These are phyloP conservation scores for Cladosporium sp. DNA, from an alignment of 2,329 filamentous ascomycete genomes.

Conservation along the genomic window DNA sequence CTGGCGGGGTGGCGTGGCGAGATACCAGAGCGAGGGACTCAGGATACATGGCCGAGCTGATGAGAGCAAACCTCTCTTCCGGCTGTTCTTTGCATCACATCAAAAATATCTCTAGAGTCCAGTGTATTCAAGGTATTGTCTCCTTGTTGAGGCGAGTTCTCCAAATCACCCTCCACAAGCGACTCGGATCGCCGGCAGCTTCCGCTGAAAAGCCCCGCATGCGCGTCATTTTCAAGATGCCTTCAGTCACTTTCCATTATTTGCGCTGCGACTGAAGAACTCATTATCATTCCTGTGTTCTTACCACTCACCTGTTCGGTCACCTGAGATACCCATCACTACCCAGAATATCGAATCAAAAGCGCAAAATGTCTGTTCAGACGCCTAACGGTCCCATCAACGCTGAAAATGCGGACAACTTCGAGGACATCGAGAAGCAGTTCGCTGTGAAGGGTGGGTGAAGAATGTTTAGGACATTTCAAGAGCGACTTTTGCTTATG, in stretches of 20 bases:
- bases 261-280: neutral
- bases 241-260: neutral
- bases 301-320: too few species aligned
- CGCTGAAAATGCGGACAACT: conserved; percentile 60
- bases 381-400: conserved; percentile 25
- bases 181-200: too few species aligned
- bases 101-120: too few species aligned
- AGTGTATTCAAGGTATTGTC: too few species aligned
- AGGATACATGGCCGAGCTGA: too few species aligned
- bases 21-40: too few species aligned
- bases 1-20: too few species aligned
- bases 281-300: neutral
- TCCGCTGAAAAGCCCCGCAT: neutral
- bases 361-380: conserved; percentile 8
- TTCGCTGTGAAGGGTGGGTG: conserved; percentile 86
- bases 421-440: conserved; percentile 83
- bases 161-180: too few species aligned
- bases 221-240: conserved; percentile 11
- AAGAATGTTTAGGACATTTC: neutral
- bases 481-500: neutral
- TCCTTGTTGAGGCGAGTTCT: too few species aligned
- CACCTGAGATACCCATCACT: too few species aligned
- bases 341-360: neutral
- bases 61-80: too few species aligned
- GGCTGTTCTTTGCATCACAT: too few species aligned